Evolutionary conservation across 2,329 filamentous ascomycete genomes (phyloP), one percentile per base, ranked within the genome.

Genomic region (Pleomassaria siparia): DNA sequence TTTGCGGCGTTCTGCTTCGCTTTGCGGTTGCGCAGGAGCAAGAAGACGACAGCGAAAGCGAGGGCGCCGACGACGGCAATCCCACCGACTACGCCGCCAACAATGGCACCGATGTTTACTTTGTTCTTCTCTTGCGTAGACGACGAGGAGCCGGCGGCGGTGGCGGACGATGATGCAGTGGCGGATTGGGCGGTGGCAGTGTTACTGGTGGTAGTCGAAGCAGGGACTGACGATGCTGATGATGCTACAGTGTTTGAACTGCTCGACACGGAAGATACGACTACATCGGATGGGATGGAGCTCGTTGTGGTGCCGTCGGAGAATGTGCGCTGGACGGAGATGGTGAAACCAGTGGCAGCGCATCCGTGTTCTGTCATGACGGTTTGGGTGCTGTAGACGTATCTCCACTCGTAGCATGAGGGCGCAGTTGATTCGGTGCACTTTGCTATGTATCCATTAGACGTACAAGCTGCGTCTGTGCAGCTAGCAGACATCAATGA

Each of bases 331-430:
- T 47, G 47, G 10, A 59, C 55, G 1, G 57, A 56, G 4, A 42
- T 42, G 1, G 64, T 68, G 20, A 54, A 62, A 0, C 28, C 49
- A 0, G 41, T 47, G 3, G 53, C 45, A 2, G 58, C 59, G 45
- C 68, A 71, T 10, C 67, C 65, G 44, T 63, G 56, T 26, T 70
- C 63, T 2, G 59, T 66, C 49, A 70, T 59, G 4, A 49, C 53
- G 1, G 56, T 67, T 8, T 35, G 53, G 13, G 44, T 52, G 18
- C 44, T 45, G 48, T 69, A 69, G 12, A 56, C 50, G 44, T 64
- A 60, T 2, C 58, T 46, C 53, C 55, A 67, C 41, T 59, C 42
- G 42, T 64, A 66, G 53, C 67, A 70, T 24, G 59, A 56, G 3
- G 58, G 50, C 3, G 54, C 50, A 1, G 43, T 45, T 7, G 46